These are phyloP conservation scores for Fraxinus latifolia DNA, from an alignment of 305 asterid species.

Conservation along the genomic window DNA sequence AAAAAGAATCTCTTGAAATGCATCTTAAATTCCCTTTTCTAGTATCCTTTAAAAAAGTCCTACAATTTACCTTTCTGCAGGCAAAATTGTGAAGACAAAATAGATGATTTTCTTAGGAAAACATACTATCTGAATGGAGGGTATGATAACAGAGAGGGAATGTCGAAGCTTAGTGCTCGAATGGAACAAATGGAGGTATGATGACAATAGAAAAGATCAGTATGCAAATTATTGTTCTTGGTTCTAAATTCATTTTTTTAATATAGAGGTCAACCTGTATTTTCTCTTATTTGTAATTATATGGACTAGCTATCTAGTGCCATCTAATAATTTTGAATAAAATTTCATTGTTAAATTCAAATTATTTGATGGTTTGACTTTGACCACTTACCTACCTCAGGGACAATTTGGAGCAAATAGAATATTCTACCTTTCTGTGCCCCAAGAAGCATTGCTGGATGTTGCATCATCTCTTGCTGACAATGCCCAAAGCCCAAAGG, in stretches of 20 bases:
- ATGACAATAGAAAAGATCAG: constrained; percentile 1
- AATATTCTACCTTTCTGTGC: constrained; percentile 54
- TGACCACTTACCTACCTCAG: constrained; percentile 31
- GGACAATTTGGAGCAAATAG: constrained; percentile 39
- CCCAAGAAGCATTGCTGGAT: constrained; percentile 44
- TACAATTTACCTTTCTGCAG: constrained; percentile 29
- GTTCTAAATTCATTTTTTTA: background rate
- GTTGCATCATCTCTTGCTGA: constrained; percentile 45
- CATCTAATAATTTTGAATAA: background rate
- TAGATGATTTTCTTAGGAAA: constrained; percentile 42
- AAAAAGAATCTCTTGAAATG: background rate
- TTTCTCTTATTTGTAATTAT: background rate
- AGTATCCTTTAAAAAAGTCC: background rate
- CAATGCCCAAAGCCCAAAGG: constrained; percentile 42
- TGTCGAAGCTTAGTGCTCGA: constrained; percentile 38
- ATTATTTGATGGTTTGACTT: constrained; percentile 13
- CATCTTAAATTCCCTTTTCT: background rate
- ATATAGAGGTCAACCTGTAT: background rate
- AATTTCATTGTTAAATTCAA: background rate
- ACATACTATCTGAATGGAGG: constrained; percentile 44
- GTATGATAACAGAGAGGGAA: constrained; percentile 44
- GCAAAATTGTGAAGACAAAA: constrained; percentile 42
- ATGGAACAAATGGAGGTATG: constrained; percentile 50
- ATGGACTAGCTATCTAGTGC: background rate
- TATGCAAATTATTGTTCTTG: background rate